Evolutionary conservation across 768 basidiomycete species (phyloP).

Genomic region (Mycena chlorophos): DNA sequence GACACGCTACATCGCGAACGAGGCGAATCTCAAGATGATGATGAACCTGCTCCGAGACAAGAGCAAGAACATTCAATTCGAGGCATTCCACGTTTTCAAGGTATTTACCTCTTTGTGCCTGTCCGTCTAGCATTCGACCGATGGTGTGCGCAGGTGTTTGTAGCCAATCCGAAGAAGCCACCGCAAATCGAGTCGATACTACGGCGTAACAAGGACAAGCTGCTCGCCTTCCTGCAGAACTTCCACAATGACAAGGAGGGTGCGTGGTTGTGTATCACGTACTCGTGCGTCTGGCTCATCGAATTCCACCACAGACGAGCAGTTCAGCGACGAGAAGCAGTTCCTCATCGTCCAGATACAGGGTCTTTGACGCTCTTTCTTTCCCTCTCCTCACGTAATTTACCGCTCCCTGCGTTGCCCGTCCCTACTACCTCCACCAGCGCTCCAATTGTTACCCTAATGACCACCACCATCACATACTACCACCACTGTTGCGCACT

Average conservation of each 20-base stretch:
- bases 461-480: background rate
- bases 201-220: slow-evolving; percentile 90
- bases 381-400: background rate
- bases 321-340: slow-evolving; percentile 97
- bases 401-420: background rate
- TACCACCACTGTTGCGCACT: background rate
- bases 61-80: slow-evolving; percentile 99
- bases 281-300: slow-evolving; percentile 2
- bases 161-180: slow-evolving; percentile 99
- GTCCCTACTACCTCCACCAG: background rate
- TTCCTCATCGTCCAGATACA: slow-evolving; percentile 94
- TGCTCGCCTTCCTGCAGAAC: slow-evolving; percentile 82
- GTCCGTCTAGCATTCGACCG: background rate
- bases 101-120: slow-evolving; percentile 38
- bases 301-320: slow-evolving; percentile 64
- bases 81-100: slow-evolving; percentile 99
- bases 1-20: slow-evolving; percentile 95
- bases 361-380: slow-evolving; percentile 49
- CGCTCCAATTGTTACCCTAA: background rate
- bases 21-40: slow-evolving; percentile 99
- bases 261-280: slow-evolving; percentile 31
- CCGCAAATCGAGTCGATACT: slow-evolving; percentile 91
- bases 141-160: slow-evolving; percentile 98
- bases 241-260: slow-evolving; percentile 99
- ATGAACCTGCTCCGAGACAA: slow-evolving; percentile 98